These are phyloP conservation scores for Agaricales sp. DNA, from an alignment of 1,284 basidiomycete genomes.

Conservation along the genomic window DNA sequence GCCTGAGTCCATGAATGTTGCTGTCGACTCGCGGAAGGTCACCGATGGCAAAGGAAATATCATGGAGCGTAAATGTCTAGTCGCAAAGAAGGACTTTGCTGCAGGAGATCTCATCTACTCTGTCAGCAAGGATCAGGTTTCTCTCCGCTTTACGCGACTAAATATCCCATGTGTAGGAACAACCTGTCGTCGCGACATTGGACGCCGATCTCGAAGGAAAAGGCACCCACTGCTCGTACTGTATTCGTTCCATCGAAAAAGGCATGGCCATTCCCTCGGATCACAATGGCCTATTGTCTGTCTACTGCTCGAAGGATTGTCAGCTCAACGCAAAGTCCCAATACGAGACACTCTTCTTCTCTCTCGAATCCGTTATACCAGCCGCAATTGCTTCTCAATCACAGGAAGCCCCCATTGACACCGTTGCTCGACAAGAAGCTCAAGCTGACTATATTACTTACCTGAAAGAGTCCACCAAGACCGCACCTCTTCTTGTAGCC, in stretches of 20 bases:
- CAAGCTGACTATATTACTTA: conserved; percentile 48
- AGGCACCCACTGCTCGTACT: conserved; percentile 62
- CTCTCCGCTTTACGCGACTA: conserved; percentile 1
- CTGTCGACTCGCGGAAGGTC: conserved; percentile 35
- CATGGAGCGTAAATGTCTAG: conserved; percentile 39
- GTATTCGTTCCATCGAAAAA: conserved; percentile 45
- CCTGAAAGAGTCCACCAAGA: conserved; percentile 35
- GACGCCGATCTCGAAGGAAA: conserved; percentile 58
- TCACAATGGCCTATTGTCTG: conserved; percentile 41
- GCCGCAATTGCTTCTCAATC: conserved; percentile 31
- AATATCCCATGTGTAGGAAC: conserved; percentile 37
- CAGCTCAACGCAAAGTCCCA: conserved; percentile 41
- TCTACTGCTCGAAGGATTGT: conserved; percentile 67
- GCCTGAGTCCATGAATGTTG: conserved; percentile 56
- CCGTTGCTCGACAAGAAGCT: conserved; percentile 40
- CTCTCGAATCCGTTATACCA: conserved; percentile 51
- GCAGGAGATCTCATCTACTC: conserved; percentile 68
- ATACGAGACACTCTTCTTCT: conserved; percentile 62
- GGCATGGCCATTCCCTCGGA: conserved; percentile 32
- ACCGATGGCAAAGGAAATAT: conserved; percentile 21
- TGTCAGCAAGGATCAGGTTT: conserved; percentile 24
- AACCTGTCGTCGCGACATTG: conserved; percentile 55
- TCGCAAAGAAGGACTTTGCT: conserved; percentile 56
- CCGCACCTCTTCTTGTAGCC: conserved; percentile 48
- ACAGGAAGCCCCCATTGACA: conserved; percentile 17